Evolutionary conservation across 1,284 basidiomycete genomes (phyloP), one percentile per base, ranked within the genome.

Genomic region (Leccinum ambiguum): DNA sequence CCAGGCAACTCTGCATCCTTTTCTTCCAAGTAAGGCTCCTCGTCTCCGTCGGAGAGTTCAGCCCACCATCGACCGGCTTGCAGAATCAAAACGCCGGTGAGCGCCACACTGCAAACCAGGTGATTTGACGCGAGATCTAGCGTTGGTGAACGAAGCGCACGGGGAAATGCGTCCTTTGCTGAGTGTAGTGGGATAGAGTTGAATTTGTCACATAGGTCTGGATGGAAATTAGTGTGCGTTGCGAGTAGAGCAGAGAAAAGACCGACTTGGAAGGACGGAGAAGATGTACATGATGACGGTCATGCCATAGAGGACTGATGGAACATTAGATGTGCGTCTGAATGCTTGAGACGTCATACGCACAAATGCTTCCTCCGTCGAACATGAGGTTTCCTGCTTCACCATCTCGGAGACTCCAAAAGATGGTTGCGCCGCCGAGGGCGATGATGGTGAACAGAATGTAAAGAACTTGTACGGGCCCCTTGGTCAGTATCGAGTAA

Each of bases 361-460:
- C 68, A 93, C 91, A 90, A 70, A 92, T 88, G 74, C 91, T 92
- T 56, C 88, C 92, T 23, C 91, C 91, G 71, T 93, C 91, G 72
- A 93, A 93, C 91, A 93, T 93, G 71, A 93, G 79, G 75, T 93
- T 93, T 45, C 86, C 89, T 2, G 91, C 92, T 69, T 86, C 78
- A 8, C 89, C 86, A 69, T 93, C 91, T 30, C 84, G 80, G 67
- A 93, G 79, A 74, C 90, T 92, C 87, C 88, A 90, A 18, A 91
- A 78, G 64, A 93, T 85, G 56, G 87, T 89, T 26, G 80, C 75
- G 3, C 79, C 89, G 5, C 91, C 91, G 23, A 88, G 76, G 6
- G 79, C 56, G 43, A 86, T 82, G 53, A 92, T 77, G 16, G 79
- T 78, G 16, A 76, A 80, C 56, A 91, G 81, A 53, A 86, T 72